Percentiles rank a stretch among this genome's conserved stretches.
These are phyloP conservation scores for Graphiopsis chlorocephala DNA, from an alignment of 2,329 filamentous ascomycete genomes.

Conservation along the genomic window DNA sequence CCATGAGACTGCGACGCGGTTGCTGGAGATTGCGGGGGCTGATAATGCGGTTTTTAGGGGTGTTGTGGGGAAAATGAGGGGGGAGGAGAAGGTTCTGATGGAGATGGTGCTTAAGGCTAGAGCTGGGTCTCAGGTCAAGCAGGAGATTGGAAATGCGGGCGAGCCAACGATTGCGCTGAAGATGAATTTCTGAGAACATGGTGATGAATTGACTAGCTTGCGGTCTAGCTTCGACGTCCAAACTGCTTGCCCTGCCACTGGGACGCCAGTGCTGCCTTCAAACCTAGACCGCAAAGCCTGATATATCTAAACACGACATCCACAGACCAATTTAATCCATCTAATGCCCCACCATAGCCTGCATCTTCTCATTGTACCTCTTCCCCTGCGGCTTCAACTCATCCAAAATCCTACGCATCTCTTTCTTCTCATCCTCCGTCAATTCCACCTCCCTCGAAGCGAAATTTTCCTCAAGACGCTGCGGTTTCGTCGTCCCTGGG, in stretches of 20 bases:
- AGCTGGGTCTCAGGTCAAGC: slow-evolving; percentile 44
- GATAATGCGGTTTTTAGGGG: slow-evolving; percentile 72
- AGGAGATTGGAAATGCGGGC: slow-evolving; percentile 44
- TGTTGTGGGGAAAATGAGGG: slow-evolving; percentile 68
- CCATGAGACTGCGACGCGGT: slow-evolving; percentile 68
- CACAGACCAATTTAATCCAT: too few relatives aligned
- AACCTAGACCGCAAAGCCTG: too few relatives aligned
- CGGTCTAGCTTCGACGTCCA: too few relatives aligned
- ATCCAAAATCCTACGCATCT: slow-evolving; percentile 4
- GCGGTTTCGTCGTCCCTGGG: slow-evolving; percentile 59
- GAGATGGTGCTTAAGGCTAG: slow-evolving; percentile 57
- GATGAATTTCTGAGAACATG: slow-evolving; percentile 83
- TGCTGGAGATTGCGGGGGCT: slow-evolving; percentile 76
- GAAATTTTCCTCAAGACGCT: slow-evolving; percentile 62
- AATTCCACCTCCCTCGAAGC: slow-evolving; percentile 53
- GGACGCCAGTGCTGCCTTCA: too few relatives aligned
- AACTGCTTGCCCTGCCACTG: too few relatives aligned
- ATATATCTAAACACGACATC: too few relatives aligned
- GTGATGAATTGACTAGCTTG: not conserved
- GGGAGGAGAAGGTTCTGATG: slow-evolving; percentile 70
- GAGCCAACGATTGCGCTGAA: slow-evolving; percentile 86
- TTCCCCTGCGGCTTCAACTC: slow-evolving; percentile 33
- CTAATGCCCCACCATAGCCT: slow-evolving; percentile 17
- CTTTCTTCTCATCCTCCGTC: slow-evolving; percentile 16
- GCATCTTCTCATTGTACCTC: slow-evolving; percentile 29